phyloP scores from a whole-genome alignment of 2,329 filamentous ascomycete species.

The Ophiocordyceps camponoti-leonardi region DNA sequence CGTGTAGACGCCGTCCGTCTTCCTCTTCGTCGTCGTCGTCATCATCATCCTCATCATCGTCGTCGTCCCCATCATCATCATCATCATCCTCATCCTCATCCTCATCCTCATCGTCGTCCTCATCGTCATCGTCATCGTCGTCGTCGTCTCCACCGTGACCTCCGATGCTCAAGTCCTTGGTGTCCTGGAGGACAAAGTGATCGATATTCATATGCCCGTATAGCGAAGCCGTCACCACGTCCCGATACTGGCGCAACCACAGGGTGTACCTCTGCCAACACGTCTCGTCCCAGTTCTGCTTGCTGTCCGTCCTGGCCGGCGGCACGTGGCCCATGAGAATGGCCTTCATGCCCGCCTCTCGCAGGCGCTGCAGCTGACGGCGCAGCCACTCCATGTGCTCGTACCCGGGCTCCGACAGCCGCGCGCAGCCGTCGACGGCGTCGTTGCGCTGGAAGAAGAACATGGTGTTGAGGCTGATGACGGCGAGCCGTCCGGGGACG shows the following conservation, averaged over 20 bases:
- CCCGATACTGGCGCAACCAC: constrained; percentile 79
- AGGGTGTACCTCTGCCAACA: constrained; percentile 97
- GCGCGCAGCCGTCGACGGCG: constrained; percentile 77
- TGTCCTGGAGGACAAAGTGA: constrained; percentile 87
- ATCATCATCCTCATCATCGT: too few relatives aligned
- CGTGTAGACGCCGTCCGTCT: constrained; percentile 26
- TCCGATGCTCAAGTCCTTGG: constrained; percentile 49
- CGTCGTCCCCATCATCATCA: constrained; percentile 19
- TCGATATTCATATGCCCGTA: constrained; percentile 99
- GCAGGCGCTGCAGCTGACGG: constrained; percentile 69
- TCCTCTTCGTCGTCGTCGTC: constrained; percentile 16
- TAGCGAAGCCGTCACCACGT: constrained; percentile 62
- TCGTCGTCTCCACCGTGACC: neutral
- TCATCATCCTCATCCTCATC: neutral
- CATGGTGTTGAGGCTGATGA: constrained; percentile 90
- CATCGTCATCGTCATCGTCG: neutral
- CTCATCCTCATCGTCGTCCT: constrained; percentile 21
- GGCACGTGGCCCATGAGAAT: constrained; percentile 92
- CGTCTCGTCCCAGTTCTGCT: constrained; percentile 84
- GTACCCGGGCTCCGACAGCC: constrained; percentile 69
- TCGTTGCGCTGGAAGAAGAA: constrained; percentile 92
- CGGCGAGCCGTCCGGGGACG: constrained; percentile 66
- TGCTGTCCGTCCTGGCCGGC: constrained; percentile 69
- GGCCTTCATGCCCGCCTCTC: constrained; percentile 75
- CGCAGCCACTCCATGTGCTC: constrained; percentile 94